These are phyloP conservation scores for Candida sp. DNA, from an alignment of 1,139 yeast genomes.

Conservation along the genomic window DNA sequence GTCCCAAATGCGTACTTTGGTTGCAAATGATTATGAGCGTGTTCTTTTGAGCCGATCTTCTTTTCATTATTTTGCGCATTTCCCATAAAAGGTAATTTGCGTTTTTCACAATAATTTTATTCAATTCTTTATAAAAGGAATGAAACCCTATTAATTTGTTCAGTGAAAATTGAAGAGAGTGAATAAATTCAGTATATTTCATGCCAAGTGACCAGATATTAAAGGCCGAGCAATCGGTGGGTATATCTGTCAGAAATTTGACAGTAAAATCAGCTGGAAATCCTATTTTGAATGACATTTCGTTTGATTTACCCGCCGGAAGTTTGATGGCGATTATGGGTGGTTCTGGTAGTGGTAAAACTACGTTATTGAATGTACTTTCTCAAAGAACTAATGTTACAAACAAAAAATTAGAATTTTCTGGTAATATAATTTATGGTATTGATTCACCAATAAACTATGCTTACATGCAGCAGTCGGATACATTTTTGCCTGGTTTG, in stretches of 20 bases:
- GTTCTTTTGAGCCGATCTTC: too few relatives aligned
- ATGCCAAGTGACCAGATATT: too few relatives aligned
- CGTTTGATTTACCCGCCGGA: slow-evolving; percentile 53
- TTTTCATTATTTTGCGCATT: too few relatives aligned
- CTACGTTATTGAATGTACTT: slow-evolving; percentile 60
- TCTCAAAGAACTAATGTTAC: slow-evolving; percentile 65
- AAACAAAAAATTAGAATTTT: slow-evolving; percentile 16
- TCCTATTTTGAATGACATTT: slow-evolving; percentile 35
- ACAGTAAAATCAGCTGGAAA: slow-evolving; percentile 16
- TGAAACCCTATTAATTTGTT: too few relatives aligned
- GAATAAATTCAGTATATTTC: too few relatives aligned
- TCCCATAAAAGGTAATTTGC: too few relatives aligned
- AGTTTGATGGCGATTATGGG: slow-evolving; percentile 76
- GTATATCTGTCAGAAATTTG: slow-evolving; percentile 26
- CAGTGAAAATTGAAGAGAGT: too few relatives aligned
- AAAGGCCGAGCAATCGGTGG: slow-evolving; percentile 19
- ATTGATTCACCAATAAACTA: slow-evolving; percentile 42
- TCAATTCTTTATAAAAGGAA: too few relatives aligned
- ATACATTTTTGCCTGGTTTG: slow-evolving; percentile 57
- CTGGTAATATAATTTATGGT: slow-evolving; percentile 16
- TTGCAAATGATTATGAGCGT: too few relatives aligned
- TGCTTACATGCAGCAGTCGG: slow-evolving; percentile 75
- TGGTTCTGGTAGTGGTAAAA: slow-evolving; percentile 81
- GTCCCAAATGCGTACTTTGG: too few relatives aligned
- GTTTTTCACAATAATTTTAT: too few relatives aligned